Conservation (phyloP, 2,329 filamentous ascomycete genomes). For the Chaetomiaceae sp. region DNA sequence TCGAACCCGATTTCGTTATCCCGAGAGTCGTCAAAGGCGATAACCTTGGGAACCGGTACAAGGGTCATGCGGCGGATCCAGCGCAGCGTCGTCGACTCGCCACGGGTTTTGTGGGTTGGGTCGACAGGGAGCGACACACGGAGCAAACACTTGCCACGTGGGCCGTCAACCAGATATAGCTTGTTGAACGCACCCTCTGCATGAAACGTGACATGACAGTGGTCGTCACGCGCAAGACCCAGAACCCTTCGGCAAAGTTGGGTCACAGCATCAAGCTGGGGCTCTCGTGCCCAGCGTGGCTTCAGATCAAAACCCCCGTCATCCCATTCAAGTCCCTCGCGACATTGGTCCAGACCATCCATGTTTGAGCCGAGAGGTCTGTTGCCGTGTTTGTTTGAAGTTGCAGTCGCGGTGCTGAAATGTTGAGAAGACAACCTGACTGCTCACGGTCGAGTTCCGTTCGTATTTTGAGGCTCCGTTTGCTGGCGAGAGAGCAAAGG, state of each 20-base stretch:
- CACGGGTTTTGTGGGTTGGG: slow-evolving; percentile 24
- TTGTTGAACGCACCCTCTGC: slow-evolving; percentile 28
- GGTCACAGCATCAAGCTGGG: slow-evolving; percentile 20
- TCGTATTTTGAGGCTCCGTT: too few species aligned
- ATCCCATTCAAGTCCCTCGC: slow-evolving; percentile 20
- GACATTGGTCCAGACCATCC: neutral
- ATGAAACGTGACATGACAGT: slow-evolving; percentile 23
- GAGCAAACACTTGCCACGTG: slow-evolving; percentile 17
- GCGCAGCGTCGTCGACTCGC: slow-evolving; percentile 33
- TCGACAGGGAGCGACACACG: slow-evolving; percentile 27
- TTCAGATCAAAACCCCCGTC: slow-evolving; percentile 10
- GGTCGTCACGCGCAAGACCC: too few species aligned
- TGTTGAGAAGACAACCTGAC: too few species aligned
- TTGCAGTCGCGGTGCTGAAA: neutral
- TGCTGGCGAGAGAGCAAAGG: too few species aligned
- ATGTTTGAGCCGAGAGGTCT: neutral
- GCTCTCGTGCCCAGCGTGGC: slow-evolving; percentile 24
- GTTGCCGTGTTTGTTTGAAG: too few species aligned
- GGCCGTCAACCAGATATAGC: slow-evolving; percentile 24
- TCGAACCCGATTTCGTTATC: slow-evolving; percentile 33
- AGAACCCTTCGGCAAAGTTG: slow-evolving; percentile 18
- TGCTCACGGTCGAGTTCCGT: too few species aligned
- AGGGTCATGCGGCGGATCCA: slow-evolving; percentile 27
- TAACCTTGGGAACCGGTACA: slow-evolving; percentile 31
- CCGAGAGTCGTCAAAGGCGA: slow-evolving; percentile 28